Evolutionary conservation across 129 eudicot species (phyloP), one percentile per base, ranked within the genome.

Genomic region (Solidago caesia): DNA sequence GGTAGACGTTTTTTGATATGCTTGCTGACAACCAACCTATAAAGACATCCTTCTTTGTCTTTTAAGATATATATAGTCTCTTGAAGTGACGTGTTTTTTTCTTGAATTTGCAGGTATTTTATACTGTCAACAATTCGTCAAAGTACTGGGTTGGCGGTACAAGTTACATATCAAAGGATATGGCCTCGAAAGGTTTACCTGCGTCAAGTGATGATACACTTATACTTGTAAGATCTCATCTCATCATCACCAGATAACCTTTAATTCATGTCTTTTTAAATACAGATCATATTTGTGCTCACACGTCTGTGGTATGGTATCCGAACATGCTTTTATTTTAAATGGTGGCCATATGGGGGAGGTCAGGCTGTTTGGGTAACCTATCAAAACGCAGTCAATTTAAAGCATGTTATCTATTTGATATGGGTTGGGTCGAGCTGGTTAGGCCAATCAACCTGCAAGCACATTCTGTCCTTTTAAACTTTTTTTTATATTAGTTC

Each of bases 141-240:
- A 84, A 85, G 73, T 84, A 84, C 78, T 95, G 99, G 99, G 84
- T 67, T 62, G 99, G 99, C 70, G 97, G 99, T 59, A 77, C 81
- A 51, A 96, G 99, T 77, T 89, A 75, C 86, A 77, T 91, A 71
- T 85, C 99, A 53, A 91, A 95, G 83, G 97, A 95, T 52, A 87
- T 95, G 96, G 97, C 84, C 25, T 80, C 83, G 59, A 95, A 95
- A 85, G 99, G 97, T 73, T 85, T 95, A 71, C 99, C 97, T 59
- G 74, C 82, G 64, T 96, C 99, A 51, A 84, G 96, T 69, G 82
- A 91, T 14, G 96, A 91, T 79, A 85, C 99, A 51, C 89, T 95
- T 65, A 73, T 95, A 69, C 84, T 95, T 7, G 97, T 94, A 81
- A 88, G 91, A 72, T 42, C 41, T 74, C 47, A 67, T 27, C 64